These are phyloP conservation scores for Trichosporon sp. DNA, from an alignment of 1,284 basidiomycete species.

Conservation along the genomic window DNA sequence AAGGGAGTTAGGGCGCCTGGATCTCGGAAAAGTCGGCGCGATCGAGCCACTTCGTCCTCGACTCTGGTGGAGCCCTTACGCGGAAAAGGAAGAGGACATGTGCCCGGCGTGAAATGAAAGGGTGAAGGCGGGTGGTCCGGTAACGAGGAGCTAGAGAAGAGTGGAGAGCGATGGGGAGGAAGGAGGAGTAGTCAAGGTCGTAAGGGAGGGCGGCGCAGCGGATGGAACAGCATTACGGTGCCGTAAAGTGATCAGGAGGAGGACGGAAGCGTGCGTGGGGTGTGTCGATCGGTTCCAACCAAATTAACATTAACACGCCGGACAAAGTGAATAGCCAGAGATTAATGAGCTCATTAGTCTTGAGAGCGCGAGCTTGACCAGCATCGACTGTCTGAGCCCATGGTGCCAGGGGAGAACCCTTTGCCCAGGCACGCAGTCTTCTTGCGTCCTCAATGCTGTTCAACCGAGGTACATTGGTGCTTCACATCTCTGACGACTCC, in stretches of 20 bases:
- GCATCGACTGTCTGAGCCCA: background rate
- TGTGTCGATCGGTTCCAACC: constrained; percentile 16
- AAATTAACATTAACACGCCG: constrained; percentile 1
- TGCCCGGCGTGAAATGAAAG: background rate
- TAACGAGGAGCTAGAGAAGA: background rate
- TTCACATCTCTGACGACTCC: constrained; percentile 13
- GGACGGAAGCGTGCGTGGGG: background rate
- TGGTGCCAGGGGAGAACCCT: background rate
- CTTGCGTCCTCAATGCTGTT: background rate
- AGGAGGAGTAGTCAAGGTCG: background rate
- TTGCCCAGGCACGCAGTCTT: background rate
- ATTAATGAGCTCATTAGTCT: background rate
- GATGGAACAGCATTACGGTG: constrained; percentile 11
- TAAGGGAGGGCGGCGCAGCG: constrained; percentile 7
- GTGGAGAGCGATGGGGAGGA: background rate
- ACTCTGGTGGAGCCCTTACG: background rate
- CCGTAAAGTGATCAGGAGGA: constrained; percentile 15
- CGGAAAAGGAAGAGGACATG: background rate
- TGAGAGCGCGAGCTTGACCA: background rate
- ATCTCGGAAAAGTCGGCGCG: background rate
- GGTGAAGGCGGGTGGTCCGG: background rate
- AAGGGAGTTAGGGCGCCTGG: background rate
- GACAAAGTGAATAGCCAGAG: background rate
- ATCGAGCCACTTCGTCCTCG: background rate
- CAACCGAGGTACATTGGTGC: constrained; percentile 4